Percentiles rank a stretch among this genome's conserved stretches.
These are phyloP conservation scores for Globisporangium canariense DNA, from an alignment of 352 stramenopile species.

Conservation along the genomic window DNA sequence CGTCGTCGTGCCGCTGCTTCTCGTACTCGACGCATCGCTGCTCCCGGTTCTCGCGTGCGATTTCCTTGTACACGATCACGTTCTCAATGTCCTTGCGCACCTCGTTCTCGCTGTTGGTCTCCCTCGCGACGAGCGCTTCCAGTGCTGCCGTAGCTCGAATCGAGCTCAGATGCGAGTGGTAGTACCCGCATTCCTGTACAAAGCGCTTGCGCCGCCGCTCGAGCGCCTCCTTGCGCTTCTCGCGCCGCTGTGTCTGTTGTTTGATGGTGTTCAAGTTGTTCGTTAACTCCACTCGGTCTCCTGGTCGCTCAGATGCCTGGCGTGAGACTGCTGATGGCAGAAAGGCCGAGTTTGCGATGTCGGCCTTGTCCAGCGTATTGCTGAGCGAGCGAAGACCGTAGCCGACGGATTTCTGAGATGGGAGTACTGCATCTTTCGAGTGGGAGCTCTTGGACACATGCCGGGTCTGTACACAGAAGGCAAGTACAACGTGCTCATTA, in stretches of 20 bases:
- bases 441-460: not conserved
- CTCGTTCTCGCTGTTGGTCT: slow-evolving; percentile 46
- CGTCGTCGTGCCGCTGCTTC: slow-evolving; percentile 45
- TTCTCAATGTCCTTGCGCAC: slow-evolving; percentile 35
- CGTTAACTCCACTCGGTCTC: not conserved
- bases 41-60: slow-evolving; percentile 56
- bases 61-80: slow-evolving; percentile 65
- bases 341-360: slow-evolving; percentile 5
- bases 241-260: slow-evolving; percentile 45
- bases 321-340: slow-evolving; percentile 4
- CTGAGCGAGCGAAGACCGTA: slow-evolving; percentile 70
- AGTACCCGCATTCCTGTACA: slow-evolving; percentile 44
- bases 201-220: slow-evolving; percentile 57
- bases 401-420: slow-evolving; percentile 45
- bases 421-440: slow-evolving; percentile 8
- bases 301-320: slow-evolving; percentile 7
- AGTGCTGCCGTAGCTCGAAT: slow-evolving; percentile 32
- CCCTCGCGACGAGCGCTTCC: slow-evolving; percentile 39
- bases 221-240: slow-evolving; percentile 50
- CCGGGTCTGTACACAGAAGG: slow-evolving; percentile 2
- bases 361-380: slow-evolving; percentile 30
- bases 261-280: slow-evolving; percentile 29
- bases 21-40: slow-evolving; percentile 47
- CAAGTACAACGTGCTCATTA: not conserved
- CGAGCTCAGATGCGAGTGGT: slow-evolving; percentile 26